These are phyloP conservation scores for Rhodotorula mucilaginosa DNA, from an alignment of 1,284 basidiomycete genomes.

Conservation along the genomic window DNA sequence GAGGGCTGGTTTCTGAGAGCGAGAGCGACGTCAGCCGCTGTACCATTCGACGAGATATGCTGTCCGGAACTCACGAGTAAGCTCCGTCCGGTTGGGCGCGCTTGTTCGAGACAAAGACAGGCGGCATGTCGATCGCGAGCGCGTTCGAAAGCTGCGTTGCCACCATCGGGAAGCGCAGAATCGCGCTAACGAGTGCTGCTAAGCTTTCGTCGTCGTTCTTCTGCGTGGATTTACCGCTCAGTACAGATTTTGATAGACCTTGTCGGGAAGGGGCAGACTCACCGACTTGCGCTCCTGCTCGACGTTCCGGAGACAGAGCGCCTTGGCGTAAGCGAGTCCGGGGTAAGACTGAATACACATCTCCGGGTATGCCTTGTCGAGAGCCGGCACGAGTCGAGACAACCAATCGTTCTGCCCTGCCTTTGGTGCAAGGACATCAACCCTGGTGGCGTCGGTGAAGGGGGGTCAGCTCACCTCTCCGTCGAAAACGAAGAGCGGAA, in stretches of 20 bases:
- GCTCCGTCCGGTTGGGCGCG: constrained; percentile 24
- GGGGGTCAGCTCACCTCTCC: not conserved
- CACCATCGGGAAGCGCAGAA: constrained; percentile 72
- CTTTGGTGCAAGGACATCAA: constrained; percentile 76
- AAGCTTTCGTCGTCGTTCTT: constrained; percentile 62
- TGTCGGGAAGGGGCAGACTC: constrained; percentile 38
- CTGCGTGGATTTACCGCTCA: too few species aligned
- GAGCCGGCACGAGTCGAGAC: constrained; percentile 58
- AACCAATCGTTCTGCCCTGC: constrained; percentile 76
- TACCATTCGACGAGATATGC: not conserved
- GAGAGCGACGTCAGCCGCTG: constrained; percentile 37
- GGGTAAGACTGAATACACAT: constrained; percentile 65
- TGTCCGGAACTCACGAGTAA: constrained; percentile 43
- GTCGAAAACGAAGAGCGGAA: not conserved
- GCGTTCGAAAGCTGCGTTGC: constrained; percentile 78
- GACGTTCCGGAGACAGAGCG: constrained; percentile 61
- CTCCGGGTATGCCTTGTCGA: constrained; percentile 30
- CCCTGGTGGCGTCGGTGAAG: not conserved
- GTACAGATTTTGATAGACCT: not conserved
- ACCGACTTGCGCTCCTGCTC: constrained; percentile 60
- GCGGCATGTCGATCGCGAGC: constrained; percentile 66
- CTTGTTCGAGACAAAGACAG: constrained; percentile 59
- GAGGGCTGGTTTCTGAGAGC: constrained; percentile 28
- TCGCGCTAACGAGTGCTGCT: constrained; percentile 66
- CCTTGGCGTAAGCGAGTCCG: constrained; percentile 74